These are phyloP conservation scores for Teratosphaeriaceae sp. DNA, from an alignment of 2,329 filamentous ascomycete genomes.

Conservation along the genomic window DNA sequence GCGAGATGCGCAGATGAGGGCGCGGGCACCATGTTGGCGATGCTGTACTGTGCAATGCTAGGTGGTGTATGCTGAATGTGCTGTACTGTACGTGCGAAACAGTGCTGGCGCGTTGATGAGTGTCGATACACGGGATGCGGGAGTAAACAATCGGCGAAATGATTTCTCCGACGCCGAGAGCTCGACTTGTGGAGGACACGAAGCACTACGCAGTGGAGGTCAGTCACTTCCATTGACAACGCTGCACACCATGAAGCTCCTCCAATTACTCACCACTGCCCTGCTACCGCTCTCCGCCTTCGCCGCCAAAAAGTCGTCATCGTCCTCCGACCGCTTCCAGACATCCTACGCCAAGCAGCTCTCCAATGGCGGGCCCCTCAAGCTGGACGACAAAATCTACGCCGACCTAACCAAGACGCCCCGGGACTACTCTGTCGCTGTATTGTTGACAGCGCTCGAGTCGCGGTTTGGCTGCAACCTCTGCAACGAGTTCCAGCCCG, in stretches of 20 bases:
- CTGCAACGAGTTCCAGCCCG: conserved; percentile 86
- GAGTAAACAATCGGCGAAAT: too few relatives aligned
- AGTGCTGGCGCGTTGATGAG: too few relatives aligned
- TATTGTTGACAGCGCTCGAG: conserved; percentile 84
- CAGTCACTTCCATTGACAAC: neutral
- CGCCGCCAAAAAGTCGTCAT: conserved; percentile 50
- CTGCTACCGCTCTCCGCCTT: conserved; percentile 54
- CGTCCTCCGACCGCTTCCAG: conserved; percentile 57
- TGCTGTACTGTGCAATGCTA: conserved; percentile 13
- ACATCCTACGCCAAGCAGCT: conserved; percentile 64
- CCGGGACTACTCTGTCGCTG: conserved; percentile 73
- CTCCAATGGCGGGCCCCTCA: conserved; percentile 56
- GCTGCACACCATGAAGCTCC: conserved; percentile 57
- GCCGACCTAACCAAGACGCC: conserved; percentile 66
- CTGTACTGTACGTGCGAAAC: conserved; percentile 6
- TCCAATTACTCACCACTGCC: conserved; percentile 54
- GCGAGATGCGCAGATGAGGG: conserved; percentile 20
- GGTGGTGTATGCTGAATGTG: conserved; percentile 3
- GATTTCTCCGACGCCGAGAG: too few relatives aligned
- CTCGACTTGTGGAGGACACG: neutral
- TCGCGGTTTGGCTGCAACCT: conserved; percentile 75
- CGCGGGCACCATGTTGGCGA: conserved; percentile 18
- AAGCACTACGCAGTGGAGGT: neutral
- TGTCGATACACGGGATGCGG: conserved; percentile 1
- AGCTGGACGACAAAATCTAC: conserved; percentile 72